Evolutionary conservation across 225 moss, liverwort and hornwort genomes (phyloP), one percentile per base, ranked within the genome.

Genomic region (Bryum argenteum): DNA sequence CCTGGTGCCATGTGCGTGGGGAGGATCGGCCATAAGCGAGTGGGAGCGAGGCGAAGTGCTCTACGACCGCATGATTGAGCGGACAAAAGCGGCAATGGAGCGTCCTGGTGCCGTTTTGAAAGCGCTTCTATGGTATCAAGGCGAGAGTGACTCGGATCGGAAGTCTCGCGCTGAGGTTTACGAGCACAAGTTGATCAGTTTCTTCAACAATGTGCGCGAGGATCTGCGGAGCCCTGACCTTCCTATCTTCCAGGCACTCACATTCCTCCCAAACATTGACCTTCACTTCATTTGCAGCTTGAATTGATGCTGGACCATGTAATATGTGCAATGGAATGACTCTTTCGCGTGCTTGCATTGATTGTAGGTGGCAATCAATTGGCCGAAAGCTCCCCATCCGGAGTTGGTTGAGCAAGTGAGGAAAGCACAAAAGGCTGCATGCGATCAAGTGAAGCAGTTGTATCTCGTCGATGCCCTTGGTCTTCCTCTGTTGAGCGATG

Each of bases 121-220:
- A 60, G 90, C 85, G n/a, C 23, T 92, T 23, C 61, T 92, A 51
- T 92, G 91, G 90, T 92, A 92, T 56, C 91, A 92, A 79, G 91
- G 91, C 21, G 91, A 92, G 76, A 89, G 85, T 53, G 91, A 92
- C 52, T 18, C 18, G 22, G 73, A 76, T 50, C 0, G 28, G 21
- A 63, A 78, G 50, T 68, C 83, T 22, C 56, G 63, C 19, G 85
- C 81, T 18, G 80, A 69, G n/a, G 26, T 71, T 0, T 92, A 87
- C 41, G 73, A 79, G 58, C 54, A 71, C 41, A 84, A 82, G 48
- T 57, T 90, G 42, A 70, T 79, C 63, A 70, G 37, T 13, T 87
- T 92, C 65, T 78, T 92, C 54, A 67, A 73, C 18, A 74, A 84
- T 53, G 83, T 90, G 19, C 89, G 88, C 20, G 65, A 22, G 19